phyloP scores from a whole-genome alignment of 345 rosid genomes.

The Corchorus capsularis region DNA sequence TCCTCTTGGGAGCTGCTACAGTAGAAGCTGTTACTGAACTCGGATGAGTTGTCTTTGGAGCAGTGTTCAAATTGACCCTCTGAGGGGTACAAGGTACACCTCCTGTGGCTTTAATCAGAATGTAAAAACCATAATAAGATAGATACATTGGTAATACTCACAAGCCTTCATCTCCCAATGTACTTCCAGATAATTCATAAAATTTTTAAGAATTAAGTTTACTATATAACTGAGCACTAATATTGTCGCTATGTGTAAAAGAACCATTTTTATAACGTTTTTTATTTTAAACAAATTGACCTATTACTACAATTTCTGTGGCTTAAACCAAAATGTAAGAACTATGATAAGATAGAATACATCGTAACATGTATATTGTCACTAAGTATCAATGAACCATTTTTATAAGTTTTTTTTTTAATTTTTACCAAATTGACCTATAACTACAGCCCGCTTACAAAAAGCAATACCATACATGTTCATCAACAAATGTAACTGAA shows the following conservation, averaged over 20 bases:
- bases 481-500: background rate
- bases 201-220: background rate
- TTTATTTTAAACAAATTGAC: no score
- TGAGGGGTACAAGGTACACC: conserved; percentile 82
- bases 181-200: background rate
- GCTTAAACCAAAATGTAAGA: no score
- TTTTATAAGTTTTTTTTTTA: background rate
- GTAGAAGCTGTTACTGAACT: conserved; percentile 45
- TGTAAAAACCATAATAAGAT: conserved; percentile 34
- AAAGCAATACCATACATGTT: background rate
- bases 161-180: background rate
- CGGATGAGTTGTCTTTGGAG: conserved; percentile 43
- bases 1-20: conserved; percentile 59
- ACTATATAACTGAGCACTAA: background rate
- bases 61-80: conserved; percentile 52
- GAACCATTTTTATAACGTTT: no score
- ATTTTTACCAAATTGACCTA: background rate
- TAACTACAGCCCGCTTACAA: background rate
- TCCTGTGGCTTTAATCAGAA: conserved; percentile 75
- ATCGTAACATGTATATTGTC: background rate
- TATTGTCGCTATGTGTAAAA: no score
- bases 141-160: background rate
- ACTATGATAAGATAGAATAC: no score
- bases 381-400: background rate
- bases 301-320: no score